Evolutionary conservation across 371 early-diverging fungal genomes (phyloP), one percentile per base, ranked within the genome.

Genomic region (Mucor piriformis): DNA sequence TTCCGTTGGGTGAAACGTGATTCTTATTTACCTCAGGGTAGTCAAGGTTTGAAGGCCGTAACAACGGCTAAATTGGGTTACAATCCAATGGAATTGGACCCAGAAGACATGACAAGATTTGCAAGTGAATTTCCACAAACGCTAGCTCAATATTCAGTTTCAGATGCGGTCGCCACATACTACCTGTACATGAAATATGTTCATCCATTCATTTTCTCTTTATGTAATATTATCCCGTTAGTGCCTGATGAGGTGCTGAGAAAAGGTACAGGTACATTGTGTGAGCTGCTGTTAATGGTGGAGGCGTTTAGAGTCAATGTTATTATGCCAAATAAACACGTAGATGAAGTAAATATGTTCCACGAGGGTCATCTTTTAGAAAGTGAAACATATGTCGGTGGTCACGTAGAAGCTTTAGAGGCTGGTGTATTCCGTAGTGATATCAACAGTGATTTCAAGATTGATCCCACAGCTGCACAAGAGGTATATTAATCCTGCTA

Each of bases 131-230:
- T 93, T 42, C 99, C 99, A 5, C 97, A 98, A 67, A 88, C 82
- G n/a, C 79, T 99, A 48, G 98, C 99, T 10, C 95, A 96, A 54
- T 99, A 99, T 73, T 99, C 99, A 15, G 99, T 99, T 24, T 99
- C 99, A 50, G 99, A 99, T 84, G 99, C 99, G 5, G 98, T 99
- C 2, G 99, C 99, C 0, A 99, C 99, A 0, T 99, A 99, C 74
- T 98, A 97, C 63, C 82, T 99, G 2, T 99, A 99, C 73, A 96
- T 97, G 93, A 99, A 99, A 82, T 99, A 99, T 73, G 99, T 99
- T 10, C 94, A 99, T 76, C 97, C 99, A 7, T 99, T 99, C 69
- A 96, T 99, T 48, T 99, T 99, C 71, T 99, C 99, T 6, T 83
- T 99, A 6, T 98, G 98, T 77, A 98, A 98, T 68, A 93, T 99